A percentile compares a stretch with the other conserved stretches of the same genome.
Evolutionary conservation across 148 eudicot species (phyloP).

Genomic region (Tetragonia tetragonoides): DNA sequence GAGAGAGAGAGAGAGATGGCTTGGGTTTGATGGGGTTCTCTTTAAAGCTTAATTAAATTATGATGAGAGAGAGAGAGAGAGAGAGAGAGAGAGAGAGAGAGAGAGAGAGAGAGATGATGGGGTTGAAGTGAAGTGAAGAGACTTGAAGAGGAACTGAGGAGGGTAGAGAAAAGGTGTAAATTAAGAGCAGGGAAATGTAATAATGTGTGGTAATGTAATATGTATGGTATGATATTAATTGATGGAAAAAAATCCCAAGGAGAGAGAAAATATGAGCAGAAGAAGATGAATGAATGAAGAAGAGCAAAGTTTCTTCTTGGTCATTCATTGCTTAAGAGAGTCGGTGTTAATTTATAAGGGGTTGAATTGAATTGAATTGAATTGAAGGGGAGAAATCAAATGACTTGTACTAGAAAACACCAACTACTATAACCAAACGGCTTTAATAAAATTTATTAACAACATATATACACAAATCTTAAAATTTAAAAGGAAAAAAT

Average conservation of each 20-base stretch:
- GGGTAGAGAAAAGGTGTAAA: background rate
- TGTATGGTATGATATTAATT: conserved; percentile 19
- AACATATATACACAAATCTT: background rate
- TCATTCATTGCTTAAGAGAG: conserved; percentile 41
- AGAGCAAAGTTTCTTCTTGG: conserved; percentile 13
- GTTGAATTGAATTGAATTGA: too few relatives aligned
- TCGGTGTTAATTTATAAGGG: conserved; percentile 19
- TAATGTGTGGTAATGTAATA: background rate
- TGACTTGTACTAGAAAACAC: conserved; percentile 20
- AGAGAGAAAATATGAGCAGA: conserved; percentile 11
- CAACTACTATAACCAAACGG: conserved; percentile 33
- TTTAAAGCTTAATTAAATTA: conserved; percentile 54
- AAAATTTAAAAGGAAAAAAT: background rate
- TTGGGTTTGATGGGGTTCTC: conserved; percentile 33
- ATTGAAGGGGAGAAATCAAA: background rate
- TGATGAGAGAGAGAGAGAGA: conserved; percentile 24
- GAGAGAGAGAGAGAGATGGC: background rate
- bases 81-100: conserved; percentile 5
- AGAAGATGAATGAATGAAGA: conserved; percentile 19
- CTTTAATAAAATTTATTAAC: conserved; percentile 31
- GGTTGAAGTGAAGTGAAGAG: conserved; percentile 28
- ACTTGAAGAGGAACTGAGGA: conserved; percentile 7
- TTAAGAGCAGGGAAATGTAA: background rate
- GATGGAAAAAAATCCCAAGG: conserved; percentile 22
- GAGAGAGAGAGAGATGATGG: conserved; percentile 12